A percentile compares a stretch with the other conserved stretches of the same genome.
Conservation (phyloP, 305 asterid genomes). For the Rubia tinctorum region DNA sequence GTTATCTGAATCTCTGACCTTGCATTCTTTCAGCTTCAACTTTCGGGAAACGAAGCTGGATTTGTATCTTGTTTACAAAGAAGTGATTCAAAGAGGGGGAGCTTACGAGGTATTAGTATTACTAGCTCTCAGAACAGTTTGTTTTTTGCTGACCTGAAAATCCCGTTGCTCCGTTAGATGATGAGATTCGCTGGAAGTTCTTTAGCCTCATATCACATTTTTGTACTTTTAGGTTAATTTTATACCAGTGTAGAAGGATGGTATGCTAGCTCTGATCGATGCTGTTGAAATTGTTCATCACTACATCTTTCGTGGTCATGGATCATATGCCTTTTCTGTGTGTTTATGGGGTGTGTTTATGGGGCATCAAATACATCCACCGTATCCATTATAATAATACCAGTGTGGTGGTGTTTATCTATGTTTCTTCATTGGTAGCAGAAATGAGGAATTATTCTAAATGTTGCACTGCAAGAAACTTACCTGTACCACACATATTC, state of each 20-base stretch:
- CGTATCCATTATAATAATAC: neutral
- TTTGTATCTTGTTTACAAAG: slow-evolving; percentile 50
- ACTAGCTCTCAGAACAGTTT: neutral
- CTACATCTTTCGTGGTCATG: neutral
- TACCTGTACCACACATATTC: no score
- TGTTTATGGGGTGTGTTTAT: neutral
- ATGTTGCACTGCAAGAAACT: neutral
- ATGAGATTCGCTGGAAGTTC: neutral
- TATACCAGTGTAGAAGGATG: no score
- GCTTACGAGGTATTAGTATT: slow-evolving; percentile 52
- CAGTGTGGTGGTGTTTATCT: neutral
- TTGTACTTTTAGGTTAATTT: no score
- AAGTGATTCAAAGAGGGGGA: slow-evolving; percentile 63
- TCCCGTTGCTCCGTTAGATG: neutral
- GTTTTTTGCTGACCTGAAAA: neutral
- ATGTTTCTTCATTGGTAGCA: neutral
- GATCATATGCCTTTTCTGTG: neutral
- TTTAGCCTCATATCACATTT: neutral
- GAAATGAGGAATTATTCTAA: neutral
- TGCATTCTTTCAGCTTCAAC: slow-evolving; percentile 43
- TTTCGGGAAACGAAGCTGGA: slow-evolving; percentile 50
- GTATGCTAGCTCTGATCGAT: neutral
- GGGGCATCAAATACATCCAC: no score
- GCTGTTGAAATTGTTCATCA: neutral
- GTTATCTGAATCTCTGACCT: neutral